Evolutionary conservation across 257 asterid species (phyloP), one percentile per base, ranked within the genome.

Genomic region (Przewalskia tangutica): DNA sequence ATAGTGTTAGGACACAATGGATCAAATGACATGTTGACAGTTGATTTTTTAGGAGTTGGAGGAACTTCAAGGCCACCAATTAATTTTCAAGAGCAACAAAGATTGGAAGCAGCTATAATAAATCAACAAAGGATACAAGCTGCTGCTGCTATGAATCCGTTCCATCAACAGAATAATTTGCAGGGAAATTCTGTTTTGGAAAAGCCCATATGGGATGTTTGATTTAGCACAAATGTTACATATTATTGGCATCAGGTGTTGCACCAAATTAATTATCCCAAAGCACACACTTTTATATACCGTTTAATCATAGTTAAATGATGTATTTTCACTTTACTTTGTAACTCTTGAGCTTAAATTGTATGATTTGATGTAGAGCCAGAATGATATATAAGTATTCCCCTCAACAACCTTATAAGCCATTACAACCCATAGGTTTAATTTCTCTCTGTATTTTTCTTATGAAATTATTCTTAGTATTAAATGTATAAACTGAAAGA

Each of bases 1-100:
- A 64, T 87, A 7, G 77, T 89, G 51, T 40, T 91, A 34, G 88
- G 81, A 14, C 88, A 86, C 12, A 59, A 75, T 23, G 90, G 88
- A 73, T 27, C 32, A 73, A 81, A 82, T 20, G 91, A 89, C 40
- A 87, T 91, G 85, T 86, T 88, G 87, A 93, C 97, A 14, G 97
- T 94, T 1, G 98, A 94, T 88, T 93, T 94, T 91, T 76, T 94
- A 86, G 98, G 97, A 34, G 88, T 92, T 1, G 97, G 97, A 42
- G 96, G 95, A 75, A 7, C 44, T 27, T 84, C 97, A 4, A 82
- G 93, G 83, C 82, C 90, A 3, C 89, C 73, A 67, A 36, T 16
- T 3, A 86, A 80, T 80, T 9, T 86, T 50, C 93, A 87, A 18
- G 90, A 82, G 13, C 91, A 85, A 53, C 90, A 86, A 78, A 84